A percentile compares a stretch with the other conserved stretches of the same genome.
These are phyloP conservation scores for Dianthus caryophyllus DNA, from an alignment of 148 eudicot species.

Conservation along the genomic window DNA sequence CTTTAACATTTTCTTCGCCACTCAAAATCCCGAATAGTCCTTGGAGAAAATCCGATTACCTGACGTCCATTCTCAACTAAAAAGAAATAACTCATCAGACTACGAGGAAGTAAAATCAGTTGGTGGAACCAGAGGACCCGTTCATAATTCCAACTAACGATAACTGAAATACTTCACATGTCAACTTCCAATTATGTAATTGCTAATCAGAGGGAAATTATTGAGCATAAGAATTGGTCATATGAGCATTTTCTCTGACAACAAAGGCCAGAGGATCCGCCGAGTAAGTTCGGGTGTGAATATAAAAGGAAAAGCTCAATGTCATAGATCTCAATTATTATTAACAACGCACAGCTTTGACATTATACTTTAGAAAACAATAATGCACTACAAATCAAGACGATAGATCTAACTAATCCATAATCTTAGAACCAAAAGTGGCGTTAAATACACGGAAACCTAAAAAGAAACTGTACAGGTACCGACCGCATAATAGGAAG, in stretches of 20 bases:
- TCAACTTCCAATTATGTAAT: background rate
- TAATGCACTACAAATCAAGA: background rate
- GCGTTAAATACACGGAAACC: no score
- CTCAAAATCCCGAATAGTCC: no score
- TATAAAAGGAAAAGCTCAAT: conserved; percentile 5
- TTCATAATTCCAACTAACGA: no score
- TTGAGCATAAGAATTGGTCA: background rate
- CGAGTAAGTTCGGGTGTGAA: background rate
- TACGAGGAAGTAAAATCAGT: no score
- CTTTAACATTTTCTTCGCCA: no score
- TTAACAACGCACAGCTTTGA: conserved; percentile 5
- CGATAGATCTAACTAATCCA: background rate
- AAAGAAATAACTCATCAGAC: no score
- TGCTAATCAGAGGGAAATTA: conserved; percentile 14
- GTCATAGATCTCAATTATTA: background rate
- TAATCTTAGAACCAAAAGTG: background rate
- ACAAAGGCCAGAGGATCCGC: conserved; percentile 17
- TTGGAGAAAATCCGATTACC: no score
- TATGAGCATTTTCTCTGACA: conserved; percentile 8
- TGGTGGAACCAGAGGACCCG: no score
- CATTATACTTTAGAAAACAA: background rate
- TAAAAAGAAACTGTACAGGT: no score
- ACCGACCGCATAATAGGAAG: no score
- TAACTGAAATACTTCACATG: background rate
- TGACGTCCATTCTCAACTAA: no score